Evolutionary conservation across 352 stramenopile species (phyloP), one percentile per base, ranked within the genome.

Genomic region (Phytophthora chlamydospora): DNA sequence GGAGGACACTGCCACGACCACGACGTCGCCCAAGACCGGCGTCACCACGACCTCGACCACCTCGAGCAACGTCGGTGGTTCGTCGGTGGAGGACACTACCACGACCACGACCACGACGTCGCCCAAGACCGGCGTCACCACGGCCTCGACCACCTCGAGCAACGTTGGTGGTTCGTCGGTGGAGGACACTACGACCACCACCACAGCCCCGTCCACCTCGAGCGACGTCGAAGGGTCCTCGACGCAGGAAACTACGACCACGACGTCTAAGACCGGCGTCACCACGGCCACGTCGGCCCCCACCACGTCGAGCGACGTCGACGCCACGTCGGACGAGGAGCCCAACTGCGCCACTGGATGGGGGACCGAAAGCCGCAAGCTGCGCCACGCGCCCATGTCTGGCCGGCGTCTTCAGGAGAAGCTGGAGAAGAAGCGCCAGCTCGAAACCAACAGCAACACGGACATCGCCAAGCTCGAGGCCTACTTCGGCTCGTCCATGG

Each of bases 341-440:
- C 48, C 48, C 21, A 56, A 70, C 43, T 62, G 54, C 24, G 54
- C 54, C 33, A 62, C 54, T 3, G 54, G 54, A 9, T 62, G 54
- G 47, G 55, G 66, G 21, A 33, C 40, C 29, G 40, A 67, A 19
- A 66, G 50, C n/a, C 58, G 58, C 32, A 67, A 67, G 50, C 50
- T 67, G 34, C 58, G 50, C 24, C 49, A 62, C 58, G 9, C 49
- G 4, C 49, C 51, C 31, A 67, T 67, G 58, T 51, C 58, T 5
- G 50, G 50, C 42, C 58, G 58, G 31, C 55, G 33, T 9, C 35
- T 67, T n/a, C 40, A 60, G 52, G 46, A 52, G 41, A 54, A 58
- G 38, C 27, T 55, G 27, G 6, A 58, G 27, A 24, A 16, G n/a
- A 62, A 49, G 43, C 54, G 54, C 2, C 43, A 35, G 2, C 54